These are phyloP conservation scores for Aureobasidium sp. DNA, from an alignment of 2,329 filamentous ascomycete species.

Conservation along the genomic window DNA sequence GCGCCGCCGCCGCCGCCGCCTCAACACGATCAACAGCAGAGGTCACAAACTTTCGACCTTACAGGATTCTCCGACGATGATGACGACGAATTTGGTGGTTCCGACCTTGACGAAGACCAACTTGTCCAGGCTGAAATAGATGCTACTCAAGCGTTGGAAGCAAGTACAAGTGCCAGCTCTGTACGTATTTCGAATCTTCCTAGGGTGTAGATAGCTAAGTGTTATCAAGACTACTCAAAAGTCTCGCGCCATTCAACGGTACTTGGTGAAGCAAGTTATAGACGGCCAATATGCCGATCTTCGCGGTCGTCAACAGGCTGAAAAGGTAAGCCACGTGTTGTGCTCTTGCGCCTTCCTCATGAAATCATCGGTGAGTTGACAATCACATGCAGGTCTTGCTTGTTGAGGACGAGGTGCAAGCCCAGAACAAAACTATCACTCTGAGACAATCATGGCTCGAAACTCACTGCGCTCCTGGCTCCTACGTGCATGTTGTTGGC, in stretches of 20 bases:
- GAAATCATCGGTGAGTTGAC: slow-evolving; percentile 20
- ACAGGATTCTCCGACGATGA: slow-evolving; percentile 20
- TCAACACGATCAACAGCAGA: neutral
- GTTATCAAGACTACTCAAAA: slow-evolving; percentile 56
- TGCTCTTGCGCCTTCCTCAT: slow-evolving; percentile 2
- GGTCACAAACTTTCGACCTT: neutral
- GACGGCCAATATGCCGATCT: slow-evolving; percentile 61
- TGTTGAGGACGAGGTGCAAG: slow-evolving; percentile 71
- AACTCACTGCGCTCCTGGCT: slow-evolving; percentile 64
- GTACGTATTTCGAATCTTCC: slow-evolving; percentile 45
- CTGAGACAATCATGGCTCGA: slow-evolving; percentile 83
- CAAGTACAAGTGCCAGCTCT: slow-evolving; percentile 33
- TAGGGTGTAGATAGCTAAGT: slow-evolving; percentile 19
- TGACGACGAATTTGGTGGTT: slow-evolving; percentile 68
- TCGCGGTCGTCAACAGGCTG: slow-evolving; percentile 44
- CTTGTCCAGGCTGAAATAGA: slow-evolving; percentile 60
- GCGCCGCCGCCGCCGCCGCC: neutral
- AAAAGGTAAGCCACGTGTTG: slow-evolving; percentile 17
- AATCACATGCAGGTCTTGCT: slow-evolving; percentile 58
- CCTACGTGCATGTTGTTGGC: slow-evolving; percentile 82
- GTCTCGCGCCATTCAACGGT: slow-evolving; percentile 74
- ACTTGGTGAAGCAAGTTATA: slow-evolving; percentile 68
- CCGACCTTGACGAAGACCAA: slow-evolving; percentile 64
- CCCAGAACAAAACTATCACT: slow-evolving; percentile 59
- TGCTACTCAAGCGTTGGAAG: slow-evolving; percentile 59